Conservation (phyloP, 2,329 filamentous ascomycete species). For the Pestalotiopsis sp. region DNA sequence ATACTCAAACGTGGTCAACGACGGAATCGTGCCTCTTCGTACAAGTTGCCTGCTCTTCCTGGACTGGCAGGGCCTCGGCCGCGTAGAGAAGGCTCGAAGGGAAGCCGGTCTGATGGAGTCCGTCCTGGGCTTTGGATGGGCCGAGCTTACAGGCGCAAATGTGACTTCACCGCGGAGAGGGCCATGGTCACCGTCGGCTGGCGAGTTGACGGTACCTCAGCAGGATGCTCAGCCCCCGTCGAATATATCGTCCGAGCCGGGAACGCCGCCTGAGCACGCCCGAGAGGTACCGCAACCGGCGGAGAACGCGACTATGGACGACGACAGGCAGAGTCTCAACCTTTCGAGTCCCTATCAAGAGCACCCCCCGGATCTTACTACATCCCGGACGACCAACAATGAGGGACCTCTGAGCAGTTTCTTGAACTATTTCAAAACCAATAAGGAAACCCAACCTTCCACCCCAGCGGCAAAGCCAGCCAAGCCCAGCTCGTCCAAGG, state of each 20-base stretch:
- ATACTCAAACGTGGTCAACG: conserved; percentile 97
- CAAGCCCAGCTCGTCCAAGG: conserved; percentile 46
- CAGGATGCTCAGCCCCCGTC: conserved; percentile 26
- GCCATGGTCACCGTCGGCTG: conserved; percentile 42
- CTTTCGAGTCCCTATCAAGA: conserved; percentile 41
- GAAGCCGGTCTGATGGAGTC: conserved; percentile 93
- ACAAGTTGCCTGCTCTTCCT: conserved; percentile 96
- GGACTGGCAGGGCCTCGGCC: conserved; percentile 91
- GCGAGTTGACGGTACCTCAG: conserved; percentile 29
- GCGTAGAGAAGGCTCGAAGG: conserved; percentile 90
- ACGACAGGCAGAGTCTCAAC: conserved; percentile 62
- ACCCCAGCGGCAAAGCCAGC: not conserved
- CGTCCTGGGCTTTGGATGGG: conserved; percentile 92
- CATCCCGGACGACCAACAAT: conserved; percentile 37
- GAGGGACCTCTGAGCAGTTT: conserved; percentile 63
- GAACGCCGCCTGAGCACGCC: conserved; percentile 38
- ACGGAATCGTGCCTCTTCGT: conserved; percentile 91
- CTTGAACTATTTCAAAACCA: conserved; percentile 74
- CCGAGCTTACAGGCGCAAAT: conserved; percentile 80
- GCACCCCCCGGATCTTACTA: conserved; percentile 21
- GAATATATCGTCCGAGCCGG: conserved; percentile 35
- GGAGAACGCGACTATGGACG: conserved; percentile 66
- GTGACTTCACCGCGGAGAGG: conserved; percentile 49
- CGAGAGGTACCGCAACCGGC: conserved; percentile 72
- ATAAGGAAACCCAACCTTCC: conserved; percentile 46